Base-by-base conservation (phyloP, 352 stramenopile genomes). In the Achlya hypogyna region DNA sequence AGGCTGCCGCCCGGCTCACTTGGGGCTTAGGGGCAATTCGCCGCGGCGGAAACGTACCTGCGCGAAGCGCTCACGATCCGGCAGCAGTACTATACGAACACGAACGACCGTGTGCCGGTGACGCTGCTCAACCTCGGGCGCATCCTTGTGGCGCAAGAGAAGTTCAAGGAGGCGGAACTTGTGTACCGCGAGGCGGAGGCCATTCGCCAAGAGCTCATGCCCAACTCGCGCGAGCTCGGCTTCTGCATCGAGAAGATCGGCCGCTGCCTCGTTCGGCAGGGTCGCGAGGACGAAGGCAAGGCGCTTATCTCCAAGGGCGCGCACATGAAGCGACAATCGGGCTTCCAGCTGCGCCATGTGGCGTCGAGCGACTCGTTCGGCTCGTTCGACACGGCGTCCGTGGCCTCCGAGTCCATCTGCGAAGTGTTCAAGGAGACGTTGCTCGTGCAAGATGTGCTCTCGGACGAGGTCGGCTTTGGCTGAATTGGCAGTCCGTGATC, bases 231-330 rank as follows among this genome's bases (percentile, higher is more conserved):
- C 22, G 84, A 93, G 69, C 82, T 90, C 63, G 84, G 82, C 4
- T 91, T 84, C 65, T 91, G 82, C 29, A 77, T 89, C 51, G 84
- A 93, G 32, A 82, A 91, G 89, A 90, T 93, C 31, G 84, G 84
- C 42, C 88, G 89, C 34, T 91, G 82, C 27, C 74, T 88, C 63
- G 69, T 72, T 2, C 69, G 84, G 0, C 69, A 86, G 70, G 82
- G 82, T 23, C 69, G 82, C 0, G 73, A 86, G 66, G 81, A 87
- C n/a, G 81, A 89, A 60, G 82, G 84, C 20, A 74, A 75, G 49
- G 42, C 42, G 60, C 25, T 67, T 22, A 20, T 67, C 20, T 53
- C 34, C 10, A 38, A 67, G 51, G 60, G 60, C 51, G 42, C 56
- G 4, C 60, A 51, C 51, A 67, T 67, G 60, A 54, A 53, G 25